Evolutionary conservation across 2,329 filamentous ascomycete genomes (phyloP).

Genomic region (Apiospora malaysiana): DNA sequence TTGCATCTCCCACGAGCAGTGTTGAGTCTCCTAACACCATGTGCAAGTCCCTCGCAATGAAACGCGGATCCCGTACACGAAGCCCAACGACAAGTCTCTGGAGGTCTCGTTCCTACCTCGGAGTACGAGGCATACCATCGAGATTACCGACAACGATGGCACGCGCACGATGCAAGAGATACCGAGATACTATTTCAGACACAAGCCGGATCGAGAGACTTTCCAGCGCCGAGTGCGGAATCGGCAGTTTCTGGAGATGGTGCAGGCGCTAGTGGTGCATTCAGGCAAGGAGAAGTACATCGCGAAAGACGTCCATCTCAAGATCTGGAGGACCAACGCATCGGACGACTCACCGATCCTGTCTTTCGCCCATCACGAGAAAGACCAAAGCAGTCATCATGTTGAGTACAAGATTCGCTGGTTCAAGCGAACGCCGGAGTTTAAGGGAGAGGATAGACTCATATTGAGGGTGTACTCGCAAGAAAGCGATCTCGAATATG

Average conservation of each 20-base stretch:
- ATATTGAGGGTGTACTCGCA: conserved; percentile 28
- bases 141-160: background rate
- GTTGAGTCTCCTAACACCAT: background rate
- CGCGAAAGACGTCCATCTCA: background rate
- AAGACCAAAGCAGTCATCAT: conserved; percentile 26
- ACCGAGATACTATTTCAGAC: conserved; percentile 5
- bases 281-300: background rate
- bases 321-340: background rate
- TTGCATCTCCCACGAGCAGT: background rate
- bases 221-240: conserved; percentile 7
- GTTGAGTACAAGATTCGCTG: conserved; percentile 33
- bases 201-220: conserved; percentile 14
- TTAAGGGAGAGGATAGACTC: conserved; percentile 29
- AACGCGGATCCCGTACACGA: conserved; percentile 11
- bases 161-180: background rate
- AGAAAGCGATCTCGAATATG: conserved; percentile 26
- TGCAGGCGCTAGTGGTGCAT: conserved; percentile 1
- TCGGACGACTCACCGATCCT: background rate
- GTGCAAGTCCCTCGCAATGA: background rate
- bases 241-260: conserved; percentile 9
- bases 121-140: background rate
- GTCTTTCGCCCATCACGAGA: conserved; percentile 30
- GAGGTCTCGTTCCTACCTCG: background rate
- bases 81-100: background rate
- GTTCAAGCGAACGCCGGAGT: conserved; percentile 31